Base-by-base conservation (phyloP, 75 land plant genomes). In the Cunninghamia lanceolata region DNA sequence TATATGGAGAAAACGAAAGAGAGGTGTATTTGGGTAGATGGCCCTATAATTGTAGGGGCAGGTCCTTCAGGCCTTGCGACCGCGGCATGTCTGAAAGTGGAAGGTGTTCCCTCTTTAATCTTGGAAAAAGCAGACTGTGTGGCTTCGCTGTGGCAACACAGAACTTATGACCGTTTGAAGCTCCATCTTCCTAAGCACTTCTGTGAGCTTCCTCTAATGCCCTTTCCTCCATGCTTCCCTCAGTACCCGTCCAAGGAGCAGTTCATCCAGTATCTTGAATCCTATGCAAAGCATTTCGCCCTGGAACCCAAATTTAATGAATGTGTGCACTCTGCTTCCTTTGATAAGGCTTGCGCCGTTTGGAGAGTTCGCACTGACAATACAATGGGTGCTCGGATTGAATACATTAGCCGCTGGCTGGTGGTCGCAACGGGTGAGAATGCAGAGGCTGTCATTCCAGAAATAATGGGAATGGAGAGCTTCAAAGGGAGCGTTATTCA, bases 341-440 rank as follows among this genome's bases (percentile, higher is more conserved):
- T 30, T 52, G 90, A 86, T 50, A 84, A 63, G 40, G 85, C 30
- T n/a, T 70, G 52, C 10, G 38, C 25, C 11, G 9, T 77, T 3
- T 89, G 90, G 88, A 59, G 71, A 36, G 74, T 85, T 19, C 38
- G 43, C 10, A 77, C n/a, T n/a, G n/a, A n/a, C 52, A 40, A 17
- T 56, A n/a, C 42, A 83, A 25, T 11, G 36, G 39, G 13, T 50
- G 75, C 35, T 83, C 43, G 63, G 78, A 80, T 10, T 34, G 85
- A 89, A 90, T 94, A 90, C 83, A 83, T 88, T 10, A 86, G 88
- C 68, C 85, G 85, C 59, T 97, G 95, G 95, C 84, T 97, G 19
- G 90, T 97, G 17, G 97, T 94, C 38, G 99, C 97, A 54, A 92
- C 94, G 14, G 95, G 99, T 0, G 96, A 97, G 87, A 97, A 94